Conservation (phyloP, 2,329 filamentous ascomycete genomes). For the Pseudocercospora vitis region DNA sequence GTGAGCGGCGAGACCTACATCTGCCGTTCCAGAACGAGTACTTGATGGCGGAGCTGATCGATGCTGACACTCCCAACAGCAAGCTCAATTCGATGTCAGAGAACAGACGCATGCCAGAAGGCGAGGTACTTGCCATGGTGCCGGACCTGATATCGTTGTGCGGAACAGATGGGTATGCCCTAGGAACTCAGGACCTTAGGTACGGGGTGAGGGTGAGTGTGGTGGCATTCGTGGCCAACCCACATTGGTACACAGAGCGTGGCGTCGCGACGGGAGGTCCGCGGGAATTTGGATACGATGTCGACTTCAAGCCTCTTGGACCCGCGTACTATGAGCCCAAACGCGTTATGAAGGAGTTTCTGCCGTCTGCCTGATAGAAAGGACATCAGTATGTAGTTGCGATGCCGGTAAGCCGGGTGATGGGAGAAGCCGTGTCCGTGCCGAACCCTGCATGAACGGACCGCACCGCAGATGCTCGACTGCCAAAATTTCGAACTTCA, state of each 20-base stretch:
- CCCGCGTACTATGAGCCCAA: constrained; percentile 7
- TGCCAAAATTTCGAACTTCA: no score
- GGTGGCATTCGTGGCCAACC: constrained; percentile 6
- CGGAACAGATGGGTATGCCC: constrained; percentile 7
- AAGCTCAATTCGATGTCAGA: constrained; percentile 4
- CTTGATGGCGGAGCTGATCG: constrained; percentile 1
- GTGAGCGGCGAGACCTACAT: background rate
- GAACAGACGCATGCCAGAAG: constrained; percentile 2
- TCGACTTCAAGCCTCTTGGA: constrained; percentile 7
- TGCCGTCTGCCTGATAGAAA: no score
- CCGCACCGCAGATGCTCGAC: no score
- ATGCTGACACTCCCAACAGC: constrained; percentile 1
- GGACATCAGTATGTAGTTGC: no score
- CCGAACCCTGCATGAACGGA: no score
- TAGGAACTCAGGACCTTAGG: constrained; percentile 12
- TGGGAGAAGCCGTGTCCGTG: no score
- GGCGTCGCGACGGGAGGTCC: constrained; percentile 8
- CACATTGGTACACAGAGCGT: constrained; percentile 8
- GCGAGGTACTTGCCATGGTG: constrained; percentile 4
- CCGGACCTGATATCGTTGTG: constrained; percentile 1
- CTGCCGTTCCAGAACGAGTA: constrained; percentile 8
- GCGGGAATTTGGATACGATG: constrained; percentile 10
- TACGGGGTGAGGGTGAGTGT: constrained; percentile 11
- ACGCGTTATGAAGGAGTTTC: constrained; percentile 9
- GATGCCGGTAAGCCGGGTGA: no score